phyloP scores from a whole-genome alignment of 805 yeast genomes.

The Candida takata region DNA sequence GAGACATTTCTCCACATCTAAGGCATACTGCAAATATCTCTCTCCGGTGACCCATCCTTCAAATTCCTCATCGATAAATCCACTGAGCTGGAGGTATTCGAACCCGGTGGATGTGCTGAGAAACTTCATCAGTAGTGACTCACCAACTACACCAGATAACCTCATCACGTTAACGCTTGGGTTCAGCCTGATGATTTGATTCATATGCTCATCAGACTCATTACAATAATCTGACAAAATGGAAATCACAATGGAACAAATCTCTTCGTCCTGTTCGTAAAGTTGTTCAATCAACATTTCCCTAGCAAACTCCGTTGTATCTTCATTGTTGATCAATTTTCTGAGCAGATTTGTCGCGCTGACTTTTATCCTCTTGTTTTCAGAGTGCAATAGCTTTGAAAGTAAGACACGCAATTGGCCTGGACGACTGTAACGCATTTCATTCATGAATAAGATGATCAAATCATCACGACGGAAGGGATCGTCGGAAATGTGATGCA shows the following conservation, averaged over 20 bases:
- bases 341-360: slow-evolving; percentile 52
- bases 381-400: slow-evolving; percentile 53
- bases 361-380: slow-evolving; percentile 43
- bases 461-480: slow-evolving; percentile 49
- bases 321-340: slow-evolving; percentile 28
- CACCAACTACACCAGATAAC: slow-evolving; percentile 25
- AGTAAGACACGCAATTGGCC: slow-evolving; percentile 66
- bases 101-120: slow-evolving; percentile 67
- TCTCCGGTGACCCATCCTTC: slow-evolving; percentile 53
- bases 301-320: slow-evolving; percentile 36
- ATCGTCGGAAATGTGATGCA: slow-evolving; percentile 61
- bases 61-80: slow-evolving; percentile 61
- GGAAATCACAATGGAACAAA: slow-evolving; percentile 50
- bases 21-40: slow-evolving; percentile 38
- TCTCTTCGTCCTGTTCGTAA: slow-evolving; percentile 55
- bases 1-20: slow-evolving; percentile 38
- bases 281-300: slow-evolving; percentile 56
- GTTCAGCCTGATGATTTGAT: slow-evolving; percentile 40
- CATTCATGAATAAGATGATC: slow-evolving; percentile 48
- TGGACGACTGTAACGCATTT: slow-evolving; percentile 51
- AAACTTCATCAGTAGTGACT: slow-evolving; percentile 54
- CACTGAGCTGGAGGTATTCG: slow-evolving; percentile 47
- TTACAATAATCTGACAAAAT: slow-evolving; percentile 46
- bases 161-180: slow-evolving; percentile 43
- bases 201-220: slow-evolving; percentile 42